Evolutionary conservation across 768 basidiomycete species (phyloP).

Genomic region (Trametes coccinea): DNA sequence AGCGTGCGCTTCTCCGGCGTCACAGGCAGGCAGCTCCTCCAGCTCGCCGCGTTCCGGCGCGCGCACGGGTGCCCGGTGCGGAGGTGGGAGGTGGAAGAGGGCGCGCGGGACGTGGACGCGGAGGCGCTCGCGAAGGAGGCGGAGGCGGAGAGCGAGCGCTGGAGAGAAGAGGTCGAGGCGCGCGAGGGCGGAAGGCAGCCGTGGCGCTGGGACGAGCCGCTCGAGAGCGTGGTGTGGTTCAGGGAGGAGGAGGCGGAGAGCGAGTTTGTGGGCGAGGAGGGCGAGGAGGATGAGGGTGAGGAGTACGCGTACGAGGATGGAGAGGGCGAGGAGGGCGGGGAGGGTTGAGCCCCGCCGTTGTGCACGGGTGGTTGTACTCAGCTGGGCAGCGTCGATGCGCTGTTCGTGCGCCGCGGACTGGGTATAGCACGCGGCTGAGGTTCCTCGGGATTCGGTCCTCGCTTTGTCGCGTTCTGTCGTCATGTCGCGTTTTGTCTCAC

Average conservation of each 20-base stretch:
- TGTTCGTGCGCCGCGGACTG: neutral
- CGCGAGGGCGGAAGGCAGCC: constrained; percentile 1
- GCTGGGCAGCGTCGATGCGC: too few species aligned
- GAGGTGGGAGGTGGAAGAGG: constrained; percentile 25
- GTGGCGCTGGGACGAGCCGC: constrained; percentile 21
- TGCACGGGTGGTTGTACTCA: neutral
- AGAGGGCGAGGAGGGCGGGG: constrained; percentile 19
- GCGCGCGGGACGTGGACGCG: constrained; percentile 21
- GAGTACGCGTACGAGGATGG: neutral
- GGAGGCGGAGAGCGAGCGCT: constrained; percentile 3
- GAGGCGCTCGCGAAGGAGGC: constrained; percentile 14
- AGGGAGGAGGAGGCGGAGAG: constrained; percentile 25
- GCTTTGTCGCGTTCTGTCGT: neutral
- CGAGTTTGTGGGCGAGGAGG: constrained; percentile 19
- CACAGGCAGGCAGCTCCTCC: constrained; percentile 14
- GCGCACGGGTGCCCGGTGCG: constrained; percentile 17
- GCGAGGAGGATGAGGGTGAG: constrained; percentile 19
- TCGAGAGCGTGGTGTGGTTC: constrained; percentile 26
- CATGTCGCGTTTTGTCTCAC: too few species aligned
- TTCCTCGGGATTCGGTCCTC: neutral
- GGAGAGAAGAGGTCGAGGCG: constrained; percentile 9
- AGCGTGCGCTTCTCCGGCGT: constrained; percentile 24
- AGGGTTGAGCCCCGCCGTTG: constrained; percentile 6
- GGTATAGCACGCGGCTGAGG: neutral
- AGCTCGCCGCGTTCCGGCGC: constrained; percentile 17